Conservation (phyloP, 768 basidiomycete genomes). For the Cubamyces sp. region DNA sequence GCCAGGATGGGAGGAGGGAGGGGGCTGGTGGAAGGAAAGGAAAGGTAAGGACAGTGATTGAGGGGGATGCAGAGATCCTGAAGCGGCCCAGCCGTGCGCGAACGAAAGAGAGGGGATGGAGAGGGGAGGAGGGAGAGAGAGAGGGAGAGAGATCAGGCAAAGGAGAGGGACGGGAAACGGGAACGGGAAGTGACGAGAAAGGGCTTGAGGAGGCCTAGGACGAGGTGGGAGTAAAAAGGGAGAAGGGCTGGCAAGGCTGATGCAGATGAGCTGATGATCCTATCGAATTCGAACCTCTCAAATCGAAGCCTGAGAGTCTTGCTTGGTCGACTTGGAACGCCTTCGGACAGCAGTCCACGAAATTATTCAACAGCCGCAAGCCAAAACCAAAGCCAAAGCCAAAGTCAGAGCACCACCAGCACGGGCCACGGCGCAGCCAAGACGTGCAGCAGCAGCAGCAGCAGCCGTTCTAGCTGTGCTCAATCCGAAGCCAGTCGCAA, state of each 20-base stretch:
- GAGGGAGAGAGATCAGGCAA: conserved; percentile 9
- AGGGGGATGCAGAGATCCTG: conserved; percentile 35
- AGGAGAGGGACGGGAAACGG: conserved; percentile 15
- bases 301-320: background rate
- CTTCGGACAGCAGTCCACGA: no score
- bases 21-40: conserved; percentile 2
- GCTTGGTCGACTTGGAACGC: no score
- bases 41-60: conserved; percentile 44
- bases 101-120: conserved; percentile 25
- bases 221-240: conserved; percentile 22
- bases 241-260: conserved; percentile 19
- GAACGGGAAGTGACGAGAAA: conserved; percentile 18
- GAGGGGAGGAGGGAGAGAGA: conserved; percentile 21
- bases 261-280: conserved; percentile 29
- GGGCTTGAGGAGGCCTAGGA: conserved; percentile 3
- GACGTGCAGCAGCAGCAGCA: background rate
- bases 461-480: background rate
- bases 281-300: conserved; percentile 1
- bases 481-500: background rate
- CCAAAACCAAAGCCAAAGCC: no score
- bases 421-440: no score
- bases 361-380: no score
- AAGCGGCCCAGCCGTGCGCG: conserved; percentile 61
- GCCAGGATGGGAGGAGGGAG: conserved; percentile 11
- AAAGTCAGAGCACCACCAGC: no score